Evolutionary conservation across 2,329 filamentous ascomycete species (phyloP).

Genomic region (Talaromyces sp.): DNA sequence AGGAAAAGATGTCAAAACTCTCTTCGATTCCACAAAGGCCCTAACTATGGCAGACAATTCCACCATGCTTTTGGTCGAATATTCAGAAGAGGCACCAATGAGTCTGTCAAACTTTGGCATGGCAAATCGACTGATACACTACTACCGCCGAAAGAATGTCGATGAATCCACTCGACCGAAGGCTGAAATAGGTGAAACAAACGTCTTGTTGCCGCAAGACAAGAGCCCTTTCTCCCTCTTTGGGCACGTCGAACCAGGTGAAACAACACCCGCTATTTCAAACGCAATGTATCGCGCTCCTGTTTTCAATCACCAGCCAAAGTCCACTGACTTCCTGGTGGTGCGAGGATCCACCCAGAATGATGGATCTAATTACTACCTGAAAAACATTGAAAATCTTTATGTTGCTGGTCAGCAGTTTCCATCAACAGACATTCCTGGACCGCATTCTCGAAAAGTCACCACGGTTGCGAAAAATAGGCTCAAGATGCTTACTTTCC

Average conservation of each 20-base stretch:
- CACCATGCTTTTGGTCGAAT: constrained; percentile 81
- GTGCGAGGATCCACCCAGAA: constrained; percentile 75
- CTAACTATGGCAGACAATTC: constrained; percentile 86
- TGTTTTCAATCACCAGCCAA: constrained; percentile 78
- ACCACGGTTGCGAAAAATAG: constrained; percentile 96
- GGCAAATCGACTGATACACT: constrained; percentile 94
- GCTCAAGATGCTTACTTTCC: constrained; percentile 91
- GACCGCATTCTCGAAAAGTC: constrained; percentile 88
- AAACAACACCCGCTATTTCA: constrained; percentile 84
- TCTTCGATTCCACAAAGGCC: constrained; percentile 76
- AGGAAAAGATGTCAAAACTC: constrained; percentile 69
- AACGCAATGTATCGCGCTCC: constrained; percentile 95
- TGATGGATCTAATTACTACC: constrained; percentile 71
- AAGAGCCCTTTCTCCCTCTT: constrained; percentile 95
- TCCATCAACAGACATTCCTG: constrained; percentile 85
- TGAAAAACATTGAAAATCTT: constrained; percentile 86
- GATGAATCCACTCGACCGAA: constrained; percentile 75
- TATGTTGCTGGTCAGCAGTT: constrained; percentile 91
- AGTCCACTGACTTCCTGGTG: constrained; percentile 78
- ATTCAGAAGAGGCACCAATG: constrained; percentile 87
- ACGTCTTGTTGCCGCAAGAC: constrained; percentile 84
- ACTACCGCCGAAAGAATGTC: constrained; percentile 79
- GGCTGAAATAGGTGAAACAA: constrained; percentile 79
- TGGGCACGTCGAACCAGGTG: constrained; percentile 83
- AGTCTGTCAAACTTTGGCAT: constrained; percentile 96